phyloP scores from a whole-genome alignment of 2,329 filamentous ascomycete genomes.

The Ceratocystis eucalypticola region DNA sequence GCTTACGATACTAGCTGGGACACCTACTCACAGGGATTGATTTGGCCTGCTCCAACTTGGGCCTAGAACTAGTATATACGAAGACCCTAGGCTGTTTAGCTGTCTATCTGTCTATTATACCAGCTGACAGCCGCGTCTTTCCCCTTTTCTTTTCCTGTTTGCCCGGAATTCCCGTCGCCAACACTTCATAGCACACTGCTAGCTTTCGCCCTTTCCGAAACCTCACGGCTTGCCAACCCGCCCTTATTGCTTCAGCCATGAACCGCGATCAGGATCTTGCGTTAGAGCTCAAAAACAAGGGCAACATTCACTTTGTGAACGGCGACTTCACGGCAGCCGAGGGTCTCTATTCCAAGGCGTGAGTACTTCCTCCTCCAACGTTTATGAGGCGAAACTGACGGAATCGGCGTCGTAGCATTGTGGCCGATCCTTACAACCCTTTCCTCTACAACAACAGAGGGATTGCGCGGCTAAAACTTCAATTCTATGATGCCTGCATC shows the following conservation, averaged over 20 bases:
- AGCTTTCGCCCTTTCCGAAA: no score
- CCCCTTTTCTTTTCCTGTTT: not conserved
- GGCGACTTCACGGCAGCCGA: slow-evolving; percentile 55
- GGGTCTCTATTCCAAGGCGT: slow-evolving; percentile 58
- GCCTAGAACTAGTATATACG: not conserved
- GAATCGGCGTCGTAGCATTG: slow-evolving; percentile 41
- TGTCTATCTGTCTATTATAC: not conserved
- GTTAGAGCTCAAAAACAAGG: slow-evolving; percentile 39
- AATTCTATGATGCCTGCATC: slow-evolving; percentile 59
- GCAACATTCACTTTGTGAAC: slow-evolving; percentile 51
- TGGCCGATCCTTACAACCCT: slow-evolving; percentile 62
- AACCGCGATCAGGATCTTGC: slow-evolving; percentile 24
- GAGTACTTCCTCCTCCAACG: slow-evolving; percentile 24
- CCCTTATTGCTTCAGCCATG: not conserved
- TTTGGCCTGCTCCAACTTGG: not conserved
- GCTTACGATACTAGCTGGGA: not conserved
- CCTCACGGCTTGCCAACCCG: not conserved
- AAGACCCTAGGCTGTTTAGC: not conserved
- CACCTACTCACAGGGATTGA: not conserved
- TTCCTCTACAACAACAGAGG: slow-evolving; percentile 82
- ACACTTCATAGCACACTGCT: no score
- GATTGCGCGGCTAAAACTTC: slow-evolving; percentile 63
- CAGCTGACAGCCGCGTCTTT: not conserved
- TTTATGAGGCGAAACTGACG: not conserved
- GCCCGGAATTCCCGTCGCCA: no score